These are phyloP conservation scores for Trapa incisa DNA, from an alignment of 345 rosid species.

Conservation along the genomic window DNA sequence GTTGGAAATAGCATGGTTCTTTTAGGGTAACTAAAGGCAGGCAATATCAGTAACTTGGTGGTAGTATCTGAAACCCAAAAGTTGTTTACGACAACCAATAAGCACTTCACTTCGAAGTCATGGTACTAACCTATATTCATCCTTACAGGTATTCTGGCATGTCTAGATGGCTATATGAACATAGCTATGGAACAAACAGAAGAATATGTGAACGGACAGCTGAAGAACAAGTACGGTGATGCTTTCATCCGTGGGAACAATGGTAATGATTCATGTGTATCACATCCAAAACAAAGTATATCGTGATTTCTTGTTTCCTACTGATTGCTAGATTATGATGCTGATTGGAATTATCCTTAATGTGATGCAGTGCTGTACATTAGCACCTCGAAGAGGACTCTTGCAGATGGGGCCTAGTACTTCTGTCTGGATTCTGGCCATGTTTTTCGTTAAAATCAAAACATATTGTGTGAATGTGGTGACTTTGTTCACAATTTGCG, in stretches of 20 bases:
- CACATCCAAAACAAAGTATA: no score
- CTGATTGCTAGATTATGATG: background rate
- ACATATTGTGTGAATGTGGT: background rate
- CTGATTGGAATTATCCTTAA: background rate
- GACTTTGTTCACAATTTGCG: background rate
- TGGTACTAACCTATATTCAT: background rate
- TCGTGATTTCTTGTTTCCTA: background rate
- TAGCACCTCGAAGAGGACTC: conserved; percentile 71
- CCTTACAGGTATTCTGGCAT: conserved; percentile 56
- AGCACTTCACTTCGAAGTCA: background rate
- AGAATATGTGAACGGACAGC: conserved; percentile 86
- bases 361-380: conserved; percentile 74
- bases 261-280: conserved; percentile 17
- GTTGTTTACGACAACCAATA: background rate
- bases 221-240: conserved; percentile 87
- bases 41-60: background rate
- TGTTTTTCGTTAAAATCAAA: background rate
- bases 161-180: conserved; percentile 93
- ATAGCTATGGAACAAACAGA: conserved; percentile 98
- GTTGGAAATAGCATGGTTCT: background rate
- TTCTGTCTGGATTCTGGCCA: background rate
- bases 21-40: background rate
- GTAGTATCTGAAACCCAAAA: background rate
- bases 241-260: conserved; percentile 96
- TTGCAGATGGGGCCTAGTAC: conserved; percentile 59